phyloP scores from a whole-genome alignment of 2,329 filamentous ascomycete species.

The Fusarium ramigenum region DNA sequence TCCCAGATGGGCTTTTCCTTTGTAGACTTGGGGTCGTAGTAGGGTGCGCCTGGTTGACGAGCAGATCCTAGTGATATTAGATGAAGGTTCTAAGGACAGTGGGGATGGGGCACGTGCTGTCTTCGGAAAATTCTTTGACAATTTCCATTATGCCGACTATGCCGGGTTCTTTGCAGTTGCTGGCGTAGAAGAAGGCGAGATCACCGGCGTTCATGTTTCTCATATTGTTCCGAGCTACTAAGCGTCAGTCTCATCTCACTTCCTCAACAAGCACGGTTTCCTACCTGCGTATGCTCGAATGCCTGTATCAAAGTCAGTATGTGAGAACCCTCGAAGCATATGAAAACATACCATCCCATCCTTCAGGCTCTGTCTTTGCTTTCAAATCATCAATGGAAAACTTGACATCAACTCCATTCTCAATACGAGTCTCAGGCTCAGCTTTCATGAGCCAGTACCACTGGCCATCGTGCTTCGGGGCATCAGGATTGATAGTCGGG shows the following conservation, averaged over 20 bases:
- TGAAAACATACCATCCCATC: slow-evolving; percentile 80
- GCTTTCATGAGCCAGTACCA: slow-evolving; percentile 86
- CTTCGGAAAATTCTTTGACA: slow-evolving; percentile 82
- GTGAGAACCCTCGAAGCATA: fast-evolving
- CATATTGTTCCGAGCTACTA: slow-evolving; percentile 82
- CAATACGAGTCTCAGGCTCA: slow-evolving; percentile 85
- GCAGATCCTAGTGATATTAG: slow-evolving; percentile 41
- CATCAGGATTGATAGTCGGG: slow-evolving; percentile 51
- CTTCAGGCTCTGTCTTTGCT: slow-evolving; percentile 77
- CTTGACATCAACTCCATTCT: slow-evolving; percentile 87
- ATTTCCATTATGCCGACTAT: slow-evolving; percentile 92
- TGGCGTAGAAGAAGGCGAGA: slow-evolving; percentile 96
- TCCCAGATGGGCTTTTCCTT: slow-evolving; percentile 73
- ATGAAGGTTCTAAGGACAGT: no score
- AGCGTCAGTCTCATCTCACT: not conserved
- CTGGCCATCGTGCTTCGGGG: slow-evolving; percentile 51
- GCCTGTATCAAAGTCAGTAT: slow-evolving; percentile 45
- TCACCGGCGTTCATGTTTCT: slow-evolving; percentile 91
- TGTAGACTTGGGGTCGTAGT: slow-evolving; percentile 82
- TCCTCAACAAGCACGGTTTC: fast-evolving
- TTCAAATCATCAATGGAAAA: slow-evolving; percentile 94
- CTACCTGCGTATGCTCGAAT: slow-evolving; percentile 61
- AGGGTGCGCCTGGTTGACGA: slow-evolving; percentile 61
- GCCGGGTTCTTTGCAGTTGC: slow-evolving; percentile 88
- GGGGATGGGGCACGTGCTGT: slow-evolving; percentile 62